Percentiles rank a stretch among this genome's conserved stretches.
Evolutionary conservation across 805 yeast genomes (phyloP).

Genomic region (Wickerhamomyces ciferrii): DNA sequence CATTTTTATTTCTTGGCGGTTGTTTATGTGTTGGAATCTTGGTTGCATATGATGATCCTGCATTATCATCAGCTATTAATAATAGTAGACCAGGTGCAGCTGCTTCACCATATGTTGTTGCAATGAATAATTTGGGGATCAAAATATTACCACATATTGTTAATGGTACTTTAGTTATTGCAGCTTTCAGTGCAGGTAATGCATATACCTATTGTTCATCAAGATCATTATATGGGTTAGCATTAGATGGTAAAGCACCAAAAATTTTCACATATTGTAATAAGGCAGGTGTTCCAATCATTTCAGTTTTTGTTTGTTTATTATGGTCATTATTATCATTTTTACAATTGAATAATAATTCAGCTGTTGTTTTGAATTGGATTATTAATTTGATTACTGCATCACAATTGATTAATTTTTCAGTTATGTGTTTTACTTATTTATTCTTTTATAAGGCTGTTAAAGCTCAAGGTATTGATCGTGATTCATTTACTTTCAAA

Average conservation of each 20-base stretch:
- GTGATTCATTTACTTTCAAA: constrained; percentile 39
- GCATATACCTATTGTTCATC: constrained; percentile 74
- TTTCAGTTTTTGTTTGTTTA: constrained; percentile 44
- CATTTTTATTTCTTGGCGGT: constrained; percentile 66
- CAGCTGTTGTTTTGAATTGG: constrained; percentile 68
- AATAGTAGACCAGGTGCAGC: constrained; percentile 70
- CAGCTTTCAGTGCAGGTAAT: constrained; percentile 83
- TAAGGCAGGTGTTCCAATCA: constrained; percentile 65
- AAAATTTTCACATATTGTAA: constrained; percentile 55
- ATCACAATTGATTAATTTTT: constrained; percentile 60
- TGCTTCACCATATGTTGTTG: constrained; percentile 78
- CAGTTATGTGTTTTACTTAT: constrained; percentile 51
- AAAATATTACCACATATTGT: constrained; percentile 69
- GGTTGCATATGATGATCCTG: constrained; percentile 64
- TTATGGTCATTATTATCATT: constrained; percentile 63
- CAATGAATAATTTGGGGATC: constrained; percentile 68
- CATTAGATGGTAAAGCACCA: constrained; percentile 73
- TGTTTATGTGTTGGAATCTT: constrained; percentile 75
- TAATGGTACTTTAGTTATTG: constrained; percentile 67
- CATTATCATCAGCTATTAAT: constrained; percentile 49
- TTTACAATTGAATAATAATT: constrained; percentile 52
- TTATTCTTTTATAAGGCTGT: constrained; percentile 59
- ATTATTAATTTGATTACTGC: constrained; percentile 66
- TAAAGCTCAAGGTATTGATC: constrained; percentile 44
- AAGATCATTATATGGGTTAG: constrained; percentile 62